Base-by-base conservation (phyloP, 1,139 yeast genomes). In the Blastobotrys elegans region DNA sequence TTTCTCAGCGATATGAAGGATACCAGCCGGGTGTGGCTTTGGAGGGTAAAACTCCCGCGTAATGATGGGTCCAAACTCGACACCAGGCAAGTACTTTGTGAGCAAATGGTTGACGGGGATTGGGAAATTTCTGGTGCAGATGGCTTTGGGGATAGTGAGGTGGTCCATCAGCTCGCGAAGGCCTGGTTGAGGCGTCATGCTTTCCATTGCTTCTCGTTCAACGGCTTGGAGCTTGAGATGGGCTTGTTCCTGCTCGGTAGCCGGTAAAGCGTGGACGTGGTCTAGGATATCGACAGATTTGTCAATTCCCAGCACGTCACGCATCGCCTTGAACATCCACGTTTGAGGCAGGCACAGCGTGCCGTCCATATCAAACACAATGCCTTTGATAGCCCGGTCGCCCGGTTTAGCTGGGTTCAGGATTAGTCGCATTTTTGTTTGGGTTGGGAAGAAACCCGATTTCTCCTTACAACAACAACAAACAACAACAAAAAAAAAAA, bases 281-380 rank as follows among this genome's bases (percentile, higher is more conserved):
- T 68, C 72, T 13, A 81, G 63, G 34, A 81, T 77, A 59, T 81
- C 86, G 5, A 71, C 56, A 0, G 68, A 59, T 32, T 68, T 68
- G 44, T 70, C 74, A 20, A 80, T 69, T 1, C 79, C 78, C 24
- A 80, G 66, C 0, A 79, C 80, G 16, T 70, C 68, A 48, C 86
- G 67, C 86, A 81, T 80, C 46, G 75, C 75, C 16, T 67, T 67
- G 60, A 81, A 81, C 86, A 81, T 81, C 76, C 82, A 77, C 0
- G 80, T 76, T 64, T 79, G 84, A 1, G 87, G 85, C 22, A 75
- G 66, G 53, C 84, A 78, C 44, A 81, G 58, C 0, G 86, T 81
- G 4, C 87, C 87, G 56, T 81, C 87, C 87, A 81, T 80, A 54
- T 81, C 87, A 56, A 81, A 81, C 1, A 81, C 69, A 4, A 81